Percentiles rank a stretch among this genome's conserved stretches.
Evolutionary conservation across 2,329 filamentous ascomycete species (phyloP).

Genomic region (Dactylellina leptospora): DNA sequence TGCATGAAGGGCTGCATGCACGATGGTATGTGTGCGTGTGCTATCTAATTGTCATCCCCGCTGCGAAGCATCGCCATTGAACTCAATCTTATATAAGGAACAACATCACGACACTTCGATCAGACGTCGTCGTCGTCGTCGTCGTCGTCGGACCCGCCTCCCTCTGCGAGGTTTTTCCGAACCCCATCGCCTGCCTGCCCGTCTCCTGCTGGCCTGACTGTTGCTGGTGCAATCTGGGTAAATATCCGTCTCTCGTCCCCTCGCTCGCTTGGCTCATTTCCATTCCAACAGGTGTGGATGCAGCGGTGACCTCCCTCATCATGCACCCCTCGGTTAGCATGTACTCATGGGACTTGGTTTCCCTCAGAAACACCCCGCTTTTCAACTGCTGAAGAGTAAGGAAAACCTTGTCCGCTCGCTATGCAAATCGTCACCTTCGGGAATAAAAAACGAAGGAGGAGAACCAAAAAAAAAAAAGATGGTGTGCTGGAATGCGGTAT

Average conservation of each 20-base stretch:
- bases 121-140: background rate
- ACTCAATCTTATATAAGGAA: too few relatives aligned
- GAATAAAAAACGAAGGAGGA: constrained; percentile 2
- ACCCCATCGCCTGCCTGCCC: background rate
- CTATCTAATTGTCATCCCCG: too few relatives aligned
- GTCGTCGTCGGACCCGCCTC: background rate
- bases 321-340: constrained; percentile 32
- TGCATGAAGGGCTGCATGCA: too few relatives aligned
- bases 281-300: constrained; percentile 35
- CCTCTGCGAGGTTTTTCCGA: constrained; percentile 40
- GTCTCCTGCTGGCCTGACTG: constrained; percentile 4
- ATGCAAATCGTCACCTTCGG: constrained; percentile 22
- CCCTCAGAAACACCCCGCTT: constrained; percentile 37
- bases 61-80: too few relatives aligned
- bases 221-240: constrained; percentile 46
- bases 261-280: constrained; percentile 51
- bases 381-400: constrained; percentile 8
- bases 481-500: constrained; percentile 53
- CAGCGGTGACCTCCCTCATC: constrained; percentile 11
- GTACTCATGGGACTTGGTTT: constrained; percentile 22
- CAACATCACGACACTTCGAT: too few relatives aligned
- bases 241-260: constrained; percentile 51
- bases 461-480: constrained; percentile 20
- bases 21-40: too few relatives aligned
- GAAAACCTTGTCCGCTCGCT: background rate